These are phyloP conservation scores for Kodamaea neixiangensis DNA, from an alignment of 805 yeast species.

Conservation along the genomic window DNA sequence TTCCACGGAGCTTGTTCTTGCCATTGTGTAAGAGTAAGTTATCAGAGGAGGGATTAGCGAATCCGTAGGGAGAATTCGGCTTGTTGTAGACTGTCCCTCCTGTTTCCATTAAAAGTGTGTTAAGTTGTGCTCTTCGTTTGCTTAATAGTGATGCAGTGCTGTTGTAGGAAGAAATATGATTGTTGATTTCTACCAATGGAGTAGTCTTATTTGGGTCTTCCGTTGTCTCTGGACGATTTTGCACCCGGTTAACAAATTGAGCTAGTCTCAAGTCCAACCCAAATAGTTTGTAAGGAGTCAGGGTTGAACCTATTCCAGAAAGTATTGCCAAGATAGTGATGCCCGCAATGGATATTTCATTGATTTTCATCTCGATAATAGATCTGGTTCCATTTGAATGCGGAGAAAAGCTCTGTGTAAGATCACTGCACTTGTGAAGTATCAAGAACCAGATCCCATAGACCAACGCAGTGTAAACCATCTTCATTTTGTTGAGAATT, in stretches of 20 bases:
- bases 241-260: neutral
- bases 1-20: conserved; percentile 21
- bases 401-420: conserved; percentile 28
- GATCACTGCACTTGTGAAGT: conserved; percentile 35
- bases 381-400: conserved; percentile 21
- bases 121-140: conserved; percentile 36
- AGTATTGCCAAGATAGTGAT: conserved; percentile 50
- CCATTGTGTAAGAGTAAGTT: conserved; percentile 12
- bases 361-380: conserved; percentile 44
- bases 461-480: conserved; percentile 11
- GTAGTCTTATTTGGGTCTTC: neutral
- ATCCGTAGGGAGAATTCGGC: neutral
- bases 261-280: conserved; percentile 11
- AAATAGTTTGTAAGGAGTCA: conserved; percentile 41
- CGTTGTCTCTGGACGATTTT: neutral
- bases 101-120: conserved; percentile 15
- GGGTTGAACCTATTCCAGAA: conserved; percentile 54
- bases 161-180: conserved; percentile 28
- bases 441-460: conserved; percentile 35
- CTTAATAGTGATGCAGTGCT: conserved; percentile 37
- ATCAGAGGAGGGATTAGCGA: conserved; percentile 7
- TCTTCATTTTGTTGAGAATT: neutral
- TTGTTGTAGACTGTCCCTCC: conserved; percentile 31
- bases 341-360: conserved; percentile 50
- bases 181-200: conserved; percentile 7